Conservation (phyloP, 1,284 basidiomycete species). For the Tilletia indica region DNA sequence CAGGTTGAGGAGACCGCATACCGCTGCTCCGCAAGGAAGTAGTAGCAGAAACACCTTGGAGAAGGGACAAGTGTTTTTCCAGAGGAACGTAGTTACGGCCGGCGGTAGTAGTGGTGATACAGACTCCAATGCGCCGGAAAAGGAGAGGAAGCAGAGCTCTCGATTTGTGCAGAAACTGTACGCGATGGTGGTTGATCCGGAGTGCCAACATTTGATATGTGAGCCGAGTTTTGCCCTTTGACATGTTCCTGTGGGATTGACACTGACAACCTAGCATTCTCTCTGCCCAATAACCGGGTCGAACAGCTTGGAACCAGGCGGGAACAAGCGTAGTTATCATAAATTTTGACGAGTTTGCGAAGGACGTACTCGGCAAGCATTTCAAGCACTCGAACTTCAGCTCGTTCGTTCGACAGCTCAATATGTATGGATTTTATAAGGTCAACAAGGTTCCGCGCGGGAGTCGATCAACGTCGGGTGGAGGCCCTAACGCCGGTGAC, state of each 20-base stretch:
- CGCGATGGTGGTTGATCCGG: conserved; percentile 44
- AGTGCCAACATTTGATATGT: conserved; percentile 42
- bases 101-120: background rate
- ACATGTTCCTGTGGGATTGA: background rate
- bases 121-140: conserved; percentile 23
- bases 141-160: conserved; percentile 35
- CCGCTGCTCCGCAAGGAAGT: conserved; percentile 5
- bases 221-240: background rate
- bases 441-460: conserved; percentile 72
- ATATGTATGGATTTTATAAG: conserved; percentile 65
- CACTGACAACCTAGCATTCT: background rate
- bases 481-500: conserved; percentile 67
- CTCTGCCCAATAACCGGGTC: background rate
- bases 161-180: conserved; percentile 50
- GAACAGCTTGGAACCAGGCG: conserved; percentile 35
- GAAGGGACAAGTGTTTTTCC: background rate
- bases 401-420: conserved; percentile 81
- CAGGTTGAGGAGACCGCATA: conserved; percentile 9
- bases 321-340: conserved; percentile 48
- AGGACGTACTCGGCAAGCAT: conserved; percentile 55
- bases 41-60: background rate
- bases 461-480: conserved; percentile 57
- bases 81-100: no score
- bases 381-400: conserved; percentile 68
- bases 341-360: conserved; percentile 54